Evolutionary conservation across 75 land plant species (phyloP).

Genomic region (Picea glauca): DNA sequence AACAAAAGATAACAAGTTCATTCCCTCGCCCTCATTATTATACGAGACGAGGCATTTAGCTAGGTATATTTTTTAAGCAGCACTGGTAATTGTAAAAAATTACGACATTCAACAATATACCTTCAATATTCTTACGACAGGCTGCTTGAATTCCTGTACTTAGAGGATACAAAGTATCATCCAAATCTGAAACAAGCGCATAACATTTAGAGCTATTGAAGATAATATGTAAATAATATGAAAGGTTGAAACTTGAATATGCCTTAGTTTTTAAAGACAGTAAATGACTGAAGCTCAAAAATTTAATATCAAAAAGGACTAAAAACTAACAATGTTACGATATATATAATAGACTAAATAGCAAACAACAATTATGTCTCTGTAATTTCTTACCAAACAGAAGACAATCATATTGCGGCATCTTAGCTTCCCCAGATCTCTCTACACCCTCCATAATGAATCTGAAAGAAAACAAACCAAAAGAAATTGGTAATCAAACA

Average conservation of each 20-base stretch:
- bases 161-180: conserved; percentile 32
- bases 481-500: no score
- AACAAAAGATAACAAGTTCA: background rate
- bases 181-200: conserved; percentile 17
- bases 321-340: no score
- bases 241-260: background rate
- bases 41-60: no score
- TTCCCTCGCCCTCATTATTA: background rate
- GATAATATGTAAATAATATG: background rate
- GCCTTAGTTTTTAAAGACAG: no score
- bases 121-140: conserved; percentile 17
- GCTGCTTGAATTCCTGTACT: conserved; percentile 17
- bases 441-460: conserved; percentile 3
- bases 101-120: background rate
- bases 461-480: background rate
- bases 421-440: background rate
- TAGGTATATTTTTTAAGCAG: background rate
- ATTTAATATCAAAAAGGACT: no score
- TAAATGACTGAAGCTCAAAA: no score
- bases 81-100: background rate
- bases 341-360: no score
- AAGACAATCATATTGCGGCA: conserved; percentile 18
- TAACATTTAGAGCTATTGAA: background rate
- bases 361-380: background rate
- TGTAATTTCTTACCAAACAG: conserved; percentile 14